Percentiles rank a stretch among this genome's conserved stretches.
Evolutionary conservation across 495 filamentous ascomycete species (phyloP).

Genomic region (Physcia stellaris): DNA sequence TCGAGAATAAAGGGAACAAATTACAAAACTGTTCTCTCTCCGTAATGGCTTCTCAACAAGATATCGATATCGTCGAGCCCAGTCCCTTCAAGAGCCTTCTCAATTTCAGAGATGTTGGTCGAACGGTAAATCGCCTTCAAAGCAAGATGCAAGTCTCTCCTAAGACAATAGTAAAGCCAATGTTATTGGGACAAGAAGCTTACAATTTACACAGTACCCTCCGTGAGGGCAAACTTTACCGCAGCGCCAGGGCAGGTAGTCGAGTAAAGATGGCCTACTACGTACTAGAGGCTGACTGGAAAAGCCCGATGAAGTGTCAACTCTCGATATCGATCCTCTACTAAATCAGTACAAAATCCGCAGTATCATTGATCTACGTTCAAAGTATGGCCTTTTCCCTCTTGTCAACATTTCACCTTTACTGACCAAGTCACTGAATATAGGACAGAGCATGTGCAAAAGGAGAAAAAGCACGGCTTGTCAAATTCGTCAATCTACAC

Average conservation of each 20-base stretch:
- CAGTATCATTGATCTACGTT: slow-evolving; percentile 66
- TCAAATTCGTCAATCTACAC: slow-evolving; percentile 21
- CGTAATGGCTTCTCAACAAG: not conserved
- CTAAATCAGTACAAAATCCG: slow-evolving; percentile 48
- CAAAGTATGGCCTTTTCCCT: too few species aligned
- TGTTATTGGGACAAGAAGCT: not conserved
- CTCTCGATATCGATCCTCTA: slow-evolving; percentile 44
- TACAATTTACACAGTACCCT: slow-evolving; percentile 27
- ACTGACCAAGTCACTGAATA: too few species aligned
- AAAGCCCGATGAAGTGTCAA: slow-evolving; percentile 53
- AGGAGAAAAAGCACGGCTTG: slow-evolving; percentile 46
- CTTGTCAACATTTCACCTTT: too few species aligned
- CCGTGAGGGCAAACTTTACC: slow-evolving; percentile 56
- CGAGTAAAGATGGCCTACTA: not conserved
- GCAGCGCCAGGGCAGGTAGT: slow-evolving; percentile 52
- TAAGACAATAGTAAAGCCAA: too few species aligned
- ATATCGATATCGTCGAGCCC: not conserved
- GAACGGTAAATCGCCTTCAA: slow-evolving; percentile 41
- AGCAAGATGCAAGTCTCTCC: not conserved
- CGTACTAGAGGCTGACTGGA: slow-evolving; percentile 5
- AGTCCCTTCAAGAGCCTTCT: slow-evolving; percentile 50
- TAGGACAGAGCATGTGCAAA: slow-evolving; percentile 61
- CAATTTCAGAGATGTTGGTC: slow-evolving; percentile 80
- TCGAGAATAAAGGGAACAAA: too few species aligned
- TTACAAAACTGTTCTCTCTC: too few species aligned